phyloP scores from a whole-genome alignment of 371 early-diverging fungal genomes.

The Apophysomyces sp. region DNA sequence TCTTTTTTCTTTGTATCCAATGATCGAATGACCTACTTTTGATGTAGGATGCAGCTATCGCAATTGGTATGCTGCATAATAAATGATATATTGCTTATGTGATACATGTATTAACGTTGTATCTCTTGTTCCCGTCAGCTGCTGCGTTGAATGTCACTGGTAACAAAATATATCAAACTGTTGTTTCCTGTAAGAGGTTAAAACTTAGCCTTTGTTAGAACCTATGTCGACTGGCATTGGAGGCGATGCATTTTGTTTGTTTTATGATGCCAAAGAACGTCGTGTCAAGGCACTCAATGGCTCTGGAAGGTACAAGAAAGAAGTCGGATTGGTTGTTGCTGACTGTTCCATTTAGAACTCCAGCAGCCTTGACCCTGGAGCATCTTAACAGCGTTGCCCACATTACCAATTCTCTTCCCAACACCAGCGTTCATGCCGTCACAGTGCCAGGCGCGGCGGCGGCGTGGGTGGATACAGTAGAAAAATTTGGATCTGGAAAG shows the following conservation, averaged over 20 bases:
- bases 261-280: constrained; percentile 64
- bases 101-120: not conserved
- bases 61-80: constrained; percentile 60
- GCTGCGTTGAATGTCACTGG: constrained; percentile 70
- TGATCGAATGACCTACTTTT: not conserved
- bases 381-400: constrained; percentile 20
- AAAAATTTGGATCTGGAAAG: constrained; percentile 72
- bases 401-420: constrained; percentile 37
- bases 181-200: not conserved
- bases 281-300: constrained; percentile 71
- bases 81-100: not conserved
- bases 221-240: constrained; percentile 91
- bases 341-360: constrained; percentile 49
- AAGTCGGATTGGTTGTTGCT: too few relatives aligned
- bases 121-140: constrained; percentile 30
- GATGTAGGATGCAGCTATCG: constrained; percentile 79
- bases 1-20: not conserved
- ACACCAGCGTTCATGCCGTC: constrained; percentile 53
- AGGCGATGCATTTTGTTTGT: constrained; percentile 89
- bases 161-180: constrained; percentile 15
- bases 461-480: constrained; percentile 74
- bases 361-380: constrained; percentile 58
- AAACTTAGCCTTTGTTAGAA: constrained; percentile 37
- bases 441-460: constrained; percentile 89
- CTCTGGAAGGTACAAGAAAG: constrained; percentile 59